Base-by-base conservation (phyloP, 768 basidiomycete species). In the Naematelia aurantialba region DNA sequence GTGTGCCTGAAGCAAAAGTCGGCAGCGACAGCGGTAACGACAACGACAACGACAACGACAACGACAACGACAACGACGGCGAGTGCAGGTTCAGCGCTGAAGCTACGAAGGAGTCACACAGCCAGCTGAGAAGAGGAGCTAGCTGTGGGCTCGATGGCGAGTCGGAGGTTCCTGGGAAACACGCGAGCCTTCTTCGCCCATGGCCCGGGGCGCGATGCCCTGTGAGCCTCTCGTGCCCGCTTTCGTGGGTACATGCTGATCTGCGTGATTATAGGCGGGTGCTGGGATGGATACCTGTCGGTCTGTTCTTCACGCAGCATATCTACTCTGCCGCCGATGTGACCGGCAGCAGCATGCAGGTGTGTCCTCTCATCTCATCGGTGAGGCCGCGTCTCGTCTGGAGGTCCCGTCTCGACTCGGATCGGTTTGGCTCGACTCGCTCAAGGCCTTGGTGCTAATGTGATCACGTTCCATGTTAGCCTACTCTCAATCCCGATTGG, bases 401-500 rank as follows among this genome's bases (percentile, higher is more conserved):
- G n/a, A n/a, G n/a, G n/a, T n/a, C n/a, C n/a, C n/a, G n/a, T n/a
- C n/a, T n/a, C n/a, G n/a, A n/a, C n/a, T n/a, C n/a, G n/a, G n/a
- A n/a, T n/a, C n/a, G n/a, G n/a, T n/a, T n/a, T n/a, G n/a, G n/a
- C n/a, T n/a, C n/a, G n/a, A n/a, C n/a, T n/a, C n/a, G n/a, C n/a
- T n/a, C n/a, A n/a, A n/a, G n/a, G n/a, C n/a, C n/a, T n/a, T n/a
- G n/a, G n/a, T n/a, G n/a, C n/a, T n/a, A n/a, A n/a, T n/a, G n/a
- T n/a, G n/a, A n/a, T n/a, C n/a, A n/a, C n/a, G n/a, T n/a, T n/a
- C n/a, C n/a, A n/a, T n/a, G n/a, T n/a, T 58, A 78, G 74, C 78
- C 78, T 10, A 78, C 78, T 3, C 76, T 78, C 58, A 78, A 78
- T 55, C 78, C 78, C 1, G 60, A 71, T 25, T 58, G 69, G 12